Evolutionary conservation across 176 grass and related monocot species (phyloP), one percentile per base, ranked within the genome.

Genomic region (Areca catechu): DNA sequence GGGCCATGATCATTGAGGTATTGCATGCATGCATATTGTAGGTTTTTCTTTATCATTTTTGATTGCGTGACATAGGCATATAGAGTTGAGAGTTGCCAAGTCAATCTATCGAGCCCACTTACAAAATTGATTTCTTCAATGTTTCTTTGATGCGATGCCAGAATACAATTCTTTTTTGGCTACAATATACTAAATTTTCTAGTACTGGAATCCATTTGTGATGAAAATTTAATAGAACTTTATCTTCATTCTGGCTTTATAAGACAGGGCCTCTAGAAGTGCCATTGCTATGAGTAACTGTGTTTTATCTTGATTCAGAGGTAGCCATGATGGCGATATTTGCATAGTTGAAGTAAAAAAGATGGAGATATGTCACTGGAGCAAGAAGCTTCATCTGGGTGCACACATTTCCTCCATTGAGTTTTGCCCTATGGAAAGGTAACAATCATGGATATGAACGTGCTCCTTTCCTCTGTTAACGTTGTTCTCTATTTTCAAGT

Each of bases 341-440:
- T 98, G 84, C 76, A 74, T 77, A 20, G 81, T 86, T 27, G 83
- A 98, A 77, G 87, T 98, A 54, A 92, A 89, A 72, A 88, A 85
- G 65, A 98, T 98, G 93, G 73, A 75, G 54, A 76, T 92, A 75
- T 82, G 69, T 81, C 93, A 98, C 34, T 98, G 78, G 93, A 92
- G 84, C 57, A 98, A 82, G 78, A 98, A 92, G 73, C 49, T 81
- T 49, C 84, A 98, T 89, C 70, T 92, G 63, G 93, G 88, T 63
- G 77, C 78, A 30, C 60, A 58, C 0, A 29, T 98, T 67, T 71
- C 63, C n/a, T 72, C 70, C 15, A 82, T 98, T 25, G 87, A 85
- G 47, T 98, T 98, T 77, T 85, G 87, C 68, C 88, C 93, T 78
- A 92, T 73, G 56, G 84, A 92, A 85, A 88, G 93, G 93, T 98